phyloP scores from a whole-genome alignment of 1,284 basidiomycete genomes.

The Retiboletus fuscus region DNA sequence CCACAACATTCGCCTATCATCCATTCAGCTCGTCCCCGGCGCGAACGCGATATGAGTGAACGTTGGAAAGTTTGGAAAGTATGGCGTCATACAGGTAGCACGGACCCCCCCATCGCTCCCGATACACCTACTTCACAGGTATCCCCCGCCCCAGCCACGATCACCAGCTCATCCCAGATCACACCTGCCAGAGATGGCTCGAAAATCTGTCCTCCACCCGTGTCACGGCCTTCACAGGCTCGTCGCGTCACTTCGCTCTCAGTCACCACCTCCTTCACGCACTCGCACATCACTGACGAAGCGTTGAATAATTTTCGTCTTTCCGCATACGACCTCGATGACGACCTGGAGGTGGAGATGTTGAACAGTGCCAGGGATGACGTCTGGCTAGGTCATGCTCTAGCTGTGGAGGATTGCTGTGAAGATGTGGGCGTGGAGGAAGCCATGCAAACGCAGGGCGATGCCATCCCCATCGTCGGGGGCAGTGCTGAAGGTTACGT shows the following conservation, averaged over 20 bases:
- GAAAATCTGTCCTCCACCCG: slow-evolving; percentile 5
- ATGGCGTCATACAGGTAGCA: slow-evolving; percentile 21
- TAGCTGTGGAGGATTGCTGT: slow-evolving; percentile 30
- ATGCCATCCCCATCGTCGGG: slow-evolving; percentile 9
- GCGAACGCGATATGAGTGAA: slow-evolving; percentile 19
- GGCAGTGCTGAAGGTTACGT: slow-evolving; percentile 28
- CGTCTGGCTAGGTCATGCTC: slow-evolving; percentile 20
- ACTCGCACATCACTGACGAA: slow-evolving; percentile 45
- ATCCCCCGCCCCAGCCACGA: slow-evolving; percentile 7
- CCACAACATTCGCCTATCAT: slow-evolving; percentile 16
- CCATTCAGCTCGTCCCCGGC: slow-evolving; percentile 17
- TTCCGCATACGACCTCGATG: slow-evolving; percentile 46
- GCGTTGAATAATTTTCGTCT: slow-evolving; percentile 40
- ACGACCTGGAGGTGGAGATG: slow-evolving; percentile 45
- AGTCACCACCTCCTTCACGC: slow-evolving; percentile 41
- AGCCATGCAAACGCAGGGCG: slow-evolving; percentile 9
- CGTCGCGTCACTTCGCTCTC: slow-evolving; percentile 44
- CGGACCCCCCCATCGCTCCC: background rate
- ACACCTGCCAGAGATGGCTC: slow-evolving; percentile 3
- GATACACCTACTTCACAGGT: slow-evolving; percentile 20
- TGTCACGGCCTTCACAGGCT: slow-evolving; percentile 29
- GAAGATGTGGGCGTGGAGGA: slow-evolving; percentile 12
- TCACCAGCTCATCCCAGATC: slow-evolving; percentile 6
- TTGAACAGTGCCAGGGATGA: slow-evolving; percentile 40
- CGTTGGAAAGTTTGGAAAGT: slow-evolving; percentile 39